Evolutionary conservation across 2,329 filamentous ascomycete species (phyloP).

Genomic region (Fusarium chaquense): DNA sequence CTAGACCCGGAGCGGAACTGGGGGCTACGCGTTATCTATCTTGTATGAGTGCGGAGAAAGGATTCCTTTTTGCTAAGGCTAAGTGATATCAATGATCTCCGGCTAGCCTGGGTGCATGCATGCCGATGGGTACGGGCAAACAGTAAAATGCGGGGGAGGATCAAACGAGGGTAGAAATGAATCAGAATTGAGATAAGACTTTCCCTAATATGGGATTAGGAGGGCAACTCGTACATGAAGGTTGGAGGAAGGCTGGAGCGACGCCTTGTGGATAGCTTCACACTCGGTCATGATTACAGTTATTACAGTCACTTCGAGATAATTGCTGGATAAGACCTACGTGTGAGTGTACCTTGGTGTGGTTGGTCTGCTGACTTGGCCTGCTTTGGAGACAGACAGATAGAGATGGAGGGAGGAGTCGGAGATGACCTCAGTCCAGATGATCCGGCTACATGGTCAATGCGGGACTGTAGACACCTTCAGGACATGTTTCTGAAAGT

Average conservation of each 20-base stretch:
- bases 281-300: background rate
- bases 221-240: constrained; percentile 41
- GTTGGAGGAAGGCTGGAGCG: constrained; percentile 23
- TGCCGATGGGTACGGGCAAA: constrained; percentile 7
- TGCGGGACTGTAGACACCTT: background rate
- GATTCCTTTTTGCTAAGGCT: background rate
- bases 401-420: constrained; percentile 4
- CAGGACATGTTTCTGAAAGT: background rate
- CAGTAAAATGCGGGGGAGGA: constrained; percentile 32
- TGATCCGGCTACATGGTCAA: background rate
- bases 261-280: constrained; percentile 29
- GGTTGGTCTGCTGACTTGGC: constrained; percentile 14
- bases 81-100: constrained; percentile 32
- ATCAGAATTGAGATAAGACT: constrained; percentile 32
- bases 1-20: constrained; percentile 11
- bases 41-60: constrained; percentile 31
- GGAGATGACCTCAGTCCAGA: background rate
- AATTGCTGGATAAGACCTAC: constrained; percentile 13
- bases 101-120: constrained; percentile 2
- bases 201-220: constrained; percentile 32
- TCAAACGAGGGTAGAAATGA: background rate
- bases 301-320: constrained; percentile 6
- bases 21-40: constrained; percentile 30
- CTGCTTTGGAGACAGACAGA: background rate
- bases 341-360: background rate